phyloP scores from a whole-genome alignment of 2,329 filamentous ascomycete species.

The Pestalotiopsis sp. region DNA sequence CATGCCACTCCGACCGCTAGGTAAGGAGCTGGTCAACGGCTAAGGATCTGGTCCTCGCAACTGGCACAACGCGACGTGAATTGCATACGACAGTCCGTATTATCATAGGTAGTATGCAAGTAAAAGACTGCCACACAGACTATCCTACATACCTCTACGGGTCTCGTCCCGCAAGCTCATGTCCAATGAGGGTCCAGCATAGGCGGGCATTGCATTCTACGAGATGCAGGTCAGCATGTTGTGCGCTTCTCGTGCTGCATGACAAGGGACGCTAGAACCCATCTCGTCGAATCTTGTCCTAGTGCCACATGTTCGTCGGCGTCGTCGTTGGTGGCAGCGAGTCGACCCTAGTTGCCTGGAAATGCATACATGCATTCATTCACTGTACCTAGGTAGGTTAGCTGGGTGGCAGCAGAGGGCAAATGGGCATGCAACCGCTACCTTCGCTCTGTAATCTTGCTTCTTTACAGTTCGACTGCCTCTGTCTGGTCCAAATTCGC shows the following conservation, averaged over 20 bases:
- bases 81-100: neutral
- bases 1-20: neutral
- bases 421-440: neutral
- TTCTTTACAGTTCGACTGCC: neutral
- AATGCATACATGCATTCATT: neutral
- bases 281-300: neutral
- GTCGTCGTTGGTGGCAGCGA: neutral
- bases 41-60: neutral
- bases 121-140: neutral
- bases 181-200: neutral
- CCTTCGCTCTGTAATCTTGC: neutral
- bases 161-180: neutral
- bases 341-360: neutral
- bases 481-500: neutral
- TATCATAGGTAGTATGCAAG: neutral
- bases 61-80: neutral
- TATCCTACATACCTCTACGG: neutral
- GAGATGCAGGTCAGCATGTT: neutral
- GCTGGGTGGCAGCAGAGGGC: neutral
- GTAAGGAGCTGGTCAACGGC: neutral
- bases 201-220: neutral
- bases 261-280: neutral
- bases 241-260: neutral
- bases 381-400: no score
- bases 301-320: neutral